Percentiles rank a stretch among this genome's conserved stretches.
phyloP scores from a whole-genome alignment of 1,284 basidiomycete species.

The Melampsora americana region DNA sequence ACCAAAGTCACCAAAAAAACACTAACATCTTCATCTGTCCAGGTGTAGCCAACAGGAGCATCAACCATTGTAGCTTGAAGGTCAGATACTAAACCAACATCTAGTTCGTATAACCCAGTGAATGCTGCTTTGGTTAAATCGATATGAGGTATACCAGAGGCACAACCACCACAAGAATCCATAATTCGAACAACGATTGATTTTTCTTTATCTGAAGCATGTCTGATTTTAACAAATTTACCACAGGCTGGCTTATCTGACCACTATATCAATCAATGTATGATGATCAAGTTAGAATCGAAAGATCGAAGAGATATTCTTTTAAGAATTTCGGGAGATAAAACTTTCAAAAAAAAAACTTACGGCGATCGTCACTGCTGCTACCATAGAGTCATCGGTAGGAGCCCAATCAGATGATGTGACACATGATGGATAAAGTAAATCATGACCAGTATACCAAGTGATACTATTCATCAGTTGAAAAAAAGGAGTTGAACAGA shows the following conservation, averaged over 20 bases:
- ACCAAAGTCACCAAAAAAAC: no score
- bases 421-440: conserved; percentile 21
- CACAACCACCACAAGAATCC: conserved; percentile 30
- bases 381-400: conserved; percentile 34
- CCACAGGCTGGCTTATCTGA: conserved; percentile 27
- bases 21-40: not conserved
- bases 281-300: no score
- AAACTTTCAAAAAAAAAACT: no score
- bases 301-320: no score
- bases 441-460: conserved; percentile 31
- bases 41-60: not conserved
- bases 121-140: conserved; percentile 33
- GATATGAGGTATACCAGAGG: not conserved
- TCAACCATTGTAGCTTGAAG: conserved; percentile 25
- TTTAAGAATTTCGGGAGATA: no score
- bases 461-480: conserved; percentile 12
- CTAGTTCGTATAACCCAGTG: conserved; percentile 13
- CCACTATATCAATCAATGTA: no score
- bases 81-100: conserved; percentile 13
- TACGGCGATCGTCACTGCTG: conserved; percentile 24
- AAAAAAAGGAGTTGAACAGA: no score
- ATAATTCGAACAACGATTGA: conserved; percentile 18
- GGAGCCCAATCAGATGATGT: conserved; percentile 19
- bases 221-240: conserved; percentile 21
- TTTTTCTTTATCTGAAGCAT: not conserved